Evolutionary conservation across 1,284 basidiomycete genomes (phyloP), one percentile per base, ranked within the genome.

Genomic region (Mycosarcoma maydis): DNA sequence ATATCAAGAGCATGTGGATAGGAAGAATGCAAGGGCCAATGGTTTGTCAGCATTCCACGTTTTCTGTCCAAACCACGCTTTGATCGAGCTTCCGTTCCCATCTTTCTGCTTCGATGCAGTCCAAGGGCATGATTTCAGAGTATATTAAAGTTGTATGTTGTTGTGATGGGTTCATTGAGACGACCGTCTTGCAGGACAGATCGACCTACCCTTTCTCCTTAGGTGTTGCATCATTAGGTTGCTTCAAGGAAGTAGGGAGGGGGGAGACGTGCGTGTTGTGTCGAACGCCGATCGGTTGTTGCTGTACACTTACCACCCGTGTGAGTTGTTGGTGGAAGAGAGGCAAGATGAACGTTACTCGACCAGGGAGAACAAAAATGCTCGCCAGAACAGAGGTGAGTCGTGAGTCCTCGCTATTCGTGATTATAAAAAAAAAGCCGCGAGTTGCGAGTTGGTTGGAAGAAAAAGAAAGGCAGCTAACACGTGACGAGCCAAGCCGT

Each of bases 81-180:
- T 24, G 9, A 14, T 16, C 9, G 33, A 29, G 24, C 20, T 46
- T 34, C 33, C 33, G 30, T 26, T 22, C 44, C 7, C 6, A 29
- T 29, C 7, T 29, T 29, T 29, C 27, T 13, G 27, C n/a, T n/a
- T n/a, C n/a, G n/a, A n/a, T n/a, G n/a, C n/a, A n/a, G n/a, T n/a
- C n/a, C n/a, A n/a, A n/a, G n/a, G n/a, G n/a, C n/a, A n/a, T 33
- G 33, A 33, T 23, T 22, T 70, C 67, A 70, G 67, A 70, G 67
- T 70, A 70, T 70, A 70, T 70, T 70, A 70, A 70, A 70, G 67
- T 70, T 70, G 67, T 70, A 48, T 55, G 47, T 54, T 69, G 48
- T 44, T 43, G 23, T 40, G 32, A 51, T 38, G 57, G 43, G 65
- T 61, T 52, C 65, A 68, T 57, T 37, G 65, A 57, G 45, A 27